Conservation (phyloP, 2,329 filamentous ascomycete genomes). For the Dactylonectria macrodidyma region DNA sequence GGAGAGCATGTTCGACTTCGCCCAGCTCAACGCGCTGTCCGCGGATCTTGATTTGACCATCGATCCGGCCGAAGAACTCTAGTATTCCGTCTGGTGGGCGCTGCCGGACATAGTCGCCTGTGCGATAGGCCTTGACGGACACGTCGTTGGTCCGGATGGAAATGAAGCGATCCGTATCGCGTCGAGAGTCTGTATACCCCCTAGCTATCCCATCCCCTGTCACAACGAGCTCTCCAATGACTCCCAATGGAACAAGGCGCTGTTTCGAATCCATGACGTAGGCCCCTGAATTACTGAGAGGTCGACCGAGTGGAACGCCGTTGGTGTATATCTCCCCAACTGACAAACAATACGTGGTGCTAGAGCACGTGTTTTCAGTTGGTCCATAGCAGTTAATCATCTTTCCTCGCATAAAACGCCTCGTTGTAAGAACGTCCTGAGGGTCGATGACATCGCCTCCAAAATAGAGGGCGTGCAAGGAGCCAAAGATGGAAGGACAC, state of each 20-base stretch:
- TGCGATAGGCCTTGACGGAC: slow-evolving; percentile 25
- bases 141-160: background rate
- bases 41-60: slow-evolving; percentile 41
- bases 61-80: slow-evolving; percentile 37
- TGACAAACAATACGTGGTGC: slow-evolving; percentile 15
- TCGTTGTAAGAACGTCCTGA: no score
- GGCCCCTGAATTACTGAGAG: slow-evolving; percentile 40
- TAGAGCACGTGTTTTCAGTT: no score
- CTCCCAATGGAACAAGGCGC: slow-evolving; percentile 44
- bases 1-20: slow-evolving; percentile 34
- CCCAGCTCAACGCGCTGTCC: slow-evolving; percentile 43
- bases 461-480: no score
- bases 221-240: slow-evolving; percentile 48
- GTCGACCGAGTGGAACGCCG: slow-evolving; percentile 39
- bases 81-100: slow-evolving; percentile 33
- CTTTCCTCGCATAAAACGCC: no score
- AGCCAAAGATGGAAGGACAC: no score
- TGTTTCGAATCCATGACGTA: slow-evolving; percentile 44
- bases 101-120: slow-evolving; percentile 35
- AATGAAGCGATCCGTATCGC: background rate
- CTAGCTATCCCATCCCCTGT: slow-evolving; percentile 43
- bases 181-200: background rate
- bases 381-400: no score
- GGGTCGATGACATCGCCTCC: no score
- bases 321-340: slow-evolving; percentile 23